phyloP scores from a whole-genome alignment of 1,284 basidiomycete species.

The Mycena sp. region DNA sequence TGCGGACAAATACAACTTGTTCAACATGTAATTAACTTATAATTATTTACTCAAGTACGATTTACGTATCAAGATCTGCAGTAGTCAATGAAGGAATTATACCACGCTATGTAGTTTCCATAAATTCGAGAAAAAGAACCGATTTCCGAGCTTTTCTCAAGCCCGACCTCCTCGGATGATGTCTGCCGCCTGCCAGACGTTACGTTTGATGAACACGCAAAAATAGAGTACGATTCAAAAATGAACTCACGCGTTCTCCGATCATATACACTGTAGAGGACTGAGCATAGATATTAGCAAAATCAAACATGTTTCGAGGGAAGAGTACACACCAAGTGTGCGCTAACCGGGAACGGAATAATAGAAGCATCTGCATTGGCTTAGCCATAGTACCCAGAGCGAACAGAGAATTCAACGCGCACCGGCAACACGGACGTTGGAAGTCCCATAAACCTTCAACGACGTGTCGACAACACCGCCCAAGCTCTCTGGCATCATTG shows the following conservation, averaged over 20 bases:
- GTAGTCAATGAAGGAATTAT: too few relatives aligned
- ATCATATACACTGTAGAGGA: constrained; percentile 43
- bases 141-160: too few relatives aligned
- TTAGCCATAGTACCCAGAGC: not conserved
- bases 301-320: not conserved
- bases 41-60: too few relatives aligned
- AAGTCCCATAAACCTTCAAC: constrained; percentile 48
- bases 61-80: too few relatives aligned
- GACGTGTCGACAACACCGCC: constrained; percentile 56
- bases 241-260: constrained; percentile 38
- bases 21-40: too few relatives aligned
- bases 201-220: too few relatives aligned
- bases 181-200: too few relatives aligned
- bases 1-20: too few relatives aligned
- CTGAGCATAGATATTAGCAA: constrained; percentile 17
- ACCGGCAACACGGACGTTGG: constrained; percentile 61
- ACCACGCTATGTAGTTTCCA: too few relatives aligned
- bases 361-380: constrained; percentile 39
- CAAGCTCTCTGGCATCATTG: constrained; percentile 52
- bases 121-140: too few relatives aligned
- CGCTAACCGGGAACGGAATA: constrained; percentile 44
- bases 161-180: not conserved
- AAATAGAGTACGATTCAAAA: too few relatives aligned
- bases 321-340: constrained; percentile 37
- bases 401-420: not conserved